Evolutionary conservation across 345 rosid species (phyloP).

Genomic region (Populus simonii): DNA sequence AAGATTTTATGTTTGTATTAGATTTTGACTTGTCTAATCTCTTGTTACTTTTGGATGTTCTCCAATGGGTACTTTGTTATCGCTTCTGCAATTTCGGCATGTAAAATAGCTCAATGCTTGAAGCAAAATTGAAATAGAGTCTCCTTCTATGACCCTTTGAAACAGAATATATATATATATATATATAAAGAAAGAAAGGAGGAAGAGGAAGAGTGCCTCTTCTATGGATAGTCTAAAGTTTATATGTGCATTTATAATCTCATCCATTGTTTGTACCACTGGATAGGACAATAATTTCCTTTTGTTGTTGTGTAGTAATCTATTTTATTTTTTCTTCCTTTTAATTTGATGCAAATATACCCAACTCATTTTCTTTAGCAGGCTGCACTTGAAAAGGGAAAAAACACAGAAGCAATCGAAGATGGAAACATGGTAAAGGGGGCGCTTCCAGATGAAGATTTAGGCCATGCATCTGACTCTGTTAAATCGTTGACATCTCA

Average conservation of each 20-base stretch:
- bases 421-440: slow-evolving; percentile 41
- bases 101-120: background rate
- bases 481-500: slow-evolving; percentile 57
- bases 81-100: background rate
- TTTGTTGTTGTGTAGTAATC: background rate
- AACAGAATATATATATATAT: no score
- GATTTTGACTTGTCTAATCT: background rate
- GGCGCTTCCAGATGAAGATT: slow-evolving; percentile 29
- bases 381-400: slow-evolving; percentile 76
- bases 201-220: no score
- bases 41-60: background rate
- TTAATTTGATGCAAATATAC: background rate
- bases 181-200: no score
- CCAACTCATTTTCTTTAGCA: slow-evolving; percentile 20
- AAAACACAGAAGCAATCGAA: slow-evolving; percentile 37
- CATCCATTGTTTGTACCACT: no score
- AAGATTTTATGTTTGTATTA: background rate
- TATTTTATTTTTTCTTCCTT: background rate
- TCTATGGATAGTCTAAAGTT: no score
- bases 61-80: background rate
- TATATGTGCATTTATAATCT: no score
- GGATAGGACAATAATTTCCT: no score
- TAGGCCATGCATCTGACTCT: slow-evolving; percentile 38
- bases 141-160: no score
- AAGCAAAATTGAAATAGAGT: background rate